Evolutionary conservation across 2,329 filamentous ascomycete genomes (phyloP), one percentile per base, ranked within the genome.

Genomic region (Xylaria multiplex): DNA sequence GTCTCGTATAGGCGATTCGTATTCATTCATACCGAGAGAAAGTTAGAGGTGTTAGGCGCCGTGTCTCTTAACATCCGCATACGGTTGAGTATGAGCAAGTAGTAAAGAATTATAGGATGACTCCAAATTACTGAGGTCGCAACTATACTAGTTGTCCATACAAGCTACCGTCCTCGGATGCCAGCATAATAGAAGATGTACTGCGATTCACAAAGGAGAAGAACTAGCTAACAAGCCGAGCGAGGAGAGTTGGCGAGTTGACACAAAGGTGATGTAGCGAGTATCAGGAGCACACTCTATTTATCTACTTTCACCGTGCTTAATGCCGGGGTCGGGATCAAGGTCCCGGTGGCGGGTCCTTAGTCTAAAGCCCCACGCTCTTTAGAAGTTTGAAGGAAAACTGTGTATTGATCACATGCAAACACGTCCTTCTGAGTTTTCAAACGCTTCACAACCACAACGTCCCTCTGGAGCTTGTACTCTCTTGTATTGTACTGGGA

Each of bases 191-290:
- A 6, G 27, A 43, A 53, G 30, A 42, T 35, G 19, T 14, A 49
- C 55, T 9, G 6, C 11, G 43, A 42, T 32, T 27, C 30, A 40
- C 16, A 27, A 48, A 58, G 16, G 9, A 48, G 19, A 57, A 27
- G 27, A 37, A 43, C n/a, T 46, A 46, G 43, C 40, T 3, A 6
- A 56, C 9, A 45, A 52, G 19, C 19, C 49, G 35, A 22, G 19
- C 8, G 5, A 32, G 46, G 11, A n/a, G 27, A 59, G 22, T 45
- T 14, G 35, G 24, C 16, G 49, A 32, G n/a, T 19, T 55, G 59
- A 55, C 59, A 43, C 55, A 48, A 59, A 35, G 19, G 59, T 59
- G 64, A 66, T 56, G 64, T 30, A 63, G 27, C 37, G 19, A 32
- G 9, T 32, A 16, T 45, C 49, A 59, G 27, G 50, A 55, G 49